These are phyloP conservation scores for Vitellaria paradoxa DNA, from an alignment of 179 eudicot species.

Conservation along the genomic window DNA sequence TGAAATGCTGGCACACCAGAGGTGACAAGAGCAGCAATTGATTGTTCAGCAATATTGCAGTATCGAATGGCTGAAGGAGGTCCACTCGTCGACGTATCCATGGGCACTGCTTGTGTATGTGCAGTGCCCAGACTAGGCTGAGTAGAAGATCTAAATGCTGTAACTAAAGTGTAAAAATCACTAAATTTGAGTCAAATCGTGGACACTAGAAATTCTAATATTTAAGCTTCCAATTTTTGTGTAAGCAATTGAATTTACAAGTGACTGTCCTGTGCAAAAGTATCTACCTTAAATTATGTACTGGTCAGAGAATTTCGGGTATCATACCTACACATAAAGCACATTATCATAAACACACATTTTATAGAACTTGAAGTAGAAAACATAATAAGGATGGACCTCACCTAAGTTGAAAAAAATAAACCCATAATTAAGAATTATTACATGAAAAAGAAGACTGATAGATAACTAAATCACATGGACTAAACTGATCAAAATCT, in stretches of 20 bases:
- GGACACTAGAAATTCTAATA: not conserved
- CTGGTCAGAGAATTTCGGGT: conserved; percentile 19
- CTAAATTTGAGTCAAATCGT: not conserved
- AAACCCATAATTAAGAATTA: not conserved
- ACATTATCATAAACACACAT: conserved; percentile 12
- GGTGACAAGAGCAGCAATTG: conserved; percentile 45
- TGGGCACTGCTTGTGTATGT: conserved; percentile 50
- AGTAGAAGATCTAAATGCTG: conserved; percentile 7
- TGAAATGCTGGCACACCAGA: conserved; percentile 46
- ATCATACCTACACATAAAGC: conserved; percentile 19
- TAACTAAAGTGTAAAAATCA: not conserved
- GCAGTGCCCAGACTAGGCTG: conserved; percentile 45
- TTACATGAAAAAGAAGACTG: conserved; percentile 2
- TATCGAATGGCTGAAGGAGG: conserved; percentile 51
- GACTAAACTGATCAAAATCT: not conserved
- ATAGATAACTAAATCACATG: not conserved
- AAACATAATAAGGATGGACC: not conserved
- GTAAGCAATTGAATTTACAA: not conserved
- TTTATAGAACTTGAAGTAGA: not conserved
- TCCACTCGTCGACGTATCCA: conserved; percentile 70
- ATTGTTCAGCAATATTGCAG: conserved; percentile 58
- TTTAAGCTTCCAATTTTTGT: not conserved
- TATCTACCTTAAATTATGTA: conserved; percentile 19
- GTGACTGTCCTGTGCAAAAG: not conserved
- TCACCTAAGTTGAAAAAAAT: not conserved